Evolutionary conservation across 176 grass and related monocot species (phyloP), one percentile per base, ranked within the genome.

Genomic region (Eragrostis nindensis): DNA sequence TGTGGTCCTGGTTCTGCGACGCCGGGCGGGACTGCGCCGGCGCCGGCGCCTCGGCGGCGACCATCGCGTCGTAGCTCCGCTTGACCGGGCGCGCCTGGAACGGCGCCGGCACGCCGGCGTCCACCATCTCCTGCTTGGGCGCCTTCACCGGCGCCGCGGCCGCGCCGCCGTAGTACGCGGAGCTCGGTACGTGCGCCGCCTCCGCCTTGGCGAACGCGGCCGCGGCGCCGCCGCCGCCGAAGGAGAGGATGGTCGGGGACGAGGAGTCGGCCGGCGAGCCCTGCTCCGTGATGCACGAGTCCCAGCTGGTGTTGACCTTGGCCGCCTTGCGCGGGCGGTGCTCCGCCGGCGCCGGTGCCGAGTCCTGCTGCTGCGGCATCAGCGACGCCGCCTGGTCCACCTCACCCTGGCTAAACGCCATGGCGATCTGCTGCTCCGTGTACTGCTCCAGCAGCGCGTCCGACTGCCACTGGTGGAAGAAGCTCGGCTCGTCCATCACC

Each of bases 381-480:
- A 15, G 7, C 27, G 47, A 46, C 77, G 78, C 77, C 50, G 62
- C 59, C 3, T 91, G 81, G 55, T 56, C 83, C 57, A 89, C 18
- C 62, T 80, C 78, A 3, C 84, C 87, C 72, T 93, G 92, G 17
- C 87, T 80, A 74, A 93, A 89, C 56, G 87, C 93, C 15, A 86
- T 76, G 55, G 97, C 84, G 47, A 99, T 87, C 76, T 98, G 90
- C 81, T 91, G 86, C 61, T 93, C 96, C 24, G 88, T 80, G 63
- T 91, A 81, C 77, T 93, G 89, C 76, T 96, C 85, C 44, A 96
- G 84, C 55, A 93, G 74, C 29, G 78, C 61, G 83, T 88, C 91
- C 11, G 87, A 84, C 75, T 91, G 80, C 93, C 93, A 99, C 87
- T 99, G 97, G 73, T 93, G 89, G 71, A 96, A 99, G 60, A 96